A percentile compares a stretch with the other conserved stretches of the same genome.
Conservation (phyloP, 129 eudicot species). For the Flaveria robusta region DNA sequence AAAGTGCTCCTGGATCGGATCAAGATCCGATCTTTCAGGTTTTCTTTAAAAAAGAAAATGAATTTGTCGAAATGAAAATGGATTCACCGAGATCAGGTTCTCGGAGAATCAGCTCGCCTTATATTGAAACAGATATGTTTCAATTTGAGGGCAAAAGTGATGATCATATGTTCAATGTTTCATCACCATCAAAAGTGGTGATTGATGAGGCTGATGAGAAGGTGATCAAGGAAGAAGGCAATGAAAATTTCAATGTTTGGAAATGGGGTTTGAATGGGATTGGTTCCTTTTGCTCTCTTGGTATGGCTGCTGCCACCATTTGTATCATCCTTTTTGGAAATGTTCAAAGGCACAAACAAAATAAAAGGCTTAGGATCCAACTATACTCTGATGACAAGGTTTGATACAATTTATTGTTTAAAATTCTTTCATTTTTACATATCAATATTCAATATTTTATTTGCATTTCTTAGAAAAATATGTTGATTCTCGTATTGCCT, state of each 20-base stretch:
- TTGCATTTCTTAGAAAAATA: neutral
- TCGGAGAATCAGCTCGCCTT: constrained; percentile 47
- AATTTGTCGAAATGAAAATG: constrained; percentile 89
- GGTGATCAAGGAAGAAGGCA: constrained; percentile 32
- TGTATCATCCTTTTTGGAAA: constrained; percentile 58
- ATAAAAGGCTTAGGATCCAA: constrained; percentile 62
- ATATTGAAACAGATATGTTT: constrained; percentile 43
- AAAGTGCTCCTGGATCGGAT: constrained; percentile 38
- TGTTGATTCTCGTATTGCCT: constrained; percentile 16
- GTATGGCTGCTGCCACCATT: constrained; percentile 79
- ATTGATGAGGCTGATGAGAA: constrained; percentile 31
- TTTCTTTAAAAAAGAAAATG: constrained; percentile 80
- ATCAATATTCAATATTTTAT: constrained; percentile 1
- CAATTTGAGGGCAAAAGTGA: constrained; percentile 54
- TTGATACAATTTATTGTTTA: constrained; percentile 9
- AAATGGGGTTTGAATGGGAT: constrained; percentile 67
- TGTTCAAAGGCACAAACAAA: constrained; percentile 47
- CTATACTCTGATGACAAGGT: constrained; percentile 82
- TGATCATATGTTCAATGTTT: constrained; percentile 39
- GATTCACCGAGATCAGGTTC: constrained; percentile 65
- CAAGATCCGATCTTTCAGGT: constrained; percentile 68
- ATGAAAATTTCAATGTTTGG: constrained; percentile 50
- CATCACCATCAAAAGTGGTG: constrained; percentile 37
- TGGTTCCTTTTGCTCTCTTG: constrained; percentile 81
- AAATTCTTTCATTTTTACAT: neutral